phyloP scores from a whole-genome alignment of 2,329 filamentous ascomycete species.

The Ascosphaera acerosa region DNA sequence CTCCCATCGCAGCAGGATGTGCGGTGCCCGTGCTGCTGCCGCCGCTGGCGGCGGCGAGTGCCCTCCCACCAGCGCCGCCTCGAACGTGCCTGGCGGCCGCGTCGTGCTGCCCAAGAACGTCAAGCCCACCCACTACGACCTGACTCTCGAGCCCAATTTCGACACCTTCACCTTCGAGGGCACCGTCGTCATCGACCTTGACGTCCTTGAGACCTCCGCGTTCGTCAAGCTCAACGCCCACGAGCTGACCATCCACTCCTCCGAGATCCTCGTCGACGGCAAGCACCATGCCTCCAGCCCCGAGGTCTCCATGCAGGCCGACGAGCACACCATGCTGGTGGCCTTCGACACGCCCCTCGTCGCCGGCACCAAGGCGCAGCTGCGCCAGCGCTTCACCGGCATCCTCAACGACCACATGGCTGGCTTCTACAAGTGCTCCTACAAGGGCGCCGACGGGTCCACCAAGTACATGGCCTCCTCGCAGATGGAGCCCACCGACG shows the following conservation, averaged over 20 bases:
- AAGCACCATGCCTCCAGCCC: slow-evolving; percentile 34
- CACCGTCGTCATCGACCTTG: slow-evolving; percentile 60
- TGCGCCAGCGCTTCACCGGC: slow-evolving; percentile 56
- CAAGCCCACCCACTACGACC: slow-evolving; percentile 71
- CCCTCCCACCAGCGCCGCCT: too few relatives aligned
- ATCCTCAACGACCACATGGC: slow-evolving; percentile 85
- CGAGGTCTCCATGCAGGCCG: slow-evolving; percentile 45
- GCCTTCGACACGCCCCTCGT: slow-evolving; percentile 47
- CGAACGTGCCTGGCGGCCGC: slow-evolving; percentile 37
- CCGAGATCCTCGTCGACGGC: slow-evolving; percentile 36
- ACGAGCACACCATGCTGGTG: slow-evolving; percentile 59
- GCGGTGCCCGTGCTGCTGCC: slow-evolving; percentile 32
- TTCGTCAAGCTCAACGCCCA: slow-evolving; percentile 72
- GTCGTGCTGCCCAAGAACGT: slow-evolving; percentile 82
- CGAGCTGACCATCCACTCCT: slow-evolving; percentile 59
- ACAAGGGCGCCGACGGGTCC: slow-evolving; percentile 56
- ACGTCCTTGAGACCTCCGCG: slow-evolving; percentile 60
- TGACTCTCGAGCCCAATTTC: slow-evolving; percentile 80
- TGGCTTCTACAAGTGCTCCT: slow-evolving; percentile 88
- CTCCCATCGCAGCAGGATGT: slow-evolving; percentile 53
- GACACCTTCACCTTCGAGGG: slow-evolving; percentile 70
- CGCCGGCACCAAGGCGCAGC: slow-evolving; percentile 50
- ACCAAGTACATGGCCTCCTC: slow-evolving; percentile 67
- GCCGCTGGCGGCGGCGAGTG: slow-evolving; percentile 25
- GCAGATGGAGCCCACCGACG: slow-evolving; percentile 94